Evolutionary conservation across 169 alveolate genomes (phyloP), one percentile per base, ranked within the genome.

Genomic region (Plasmodium gallinaceum): DNA sequence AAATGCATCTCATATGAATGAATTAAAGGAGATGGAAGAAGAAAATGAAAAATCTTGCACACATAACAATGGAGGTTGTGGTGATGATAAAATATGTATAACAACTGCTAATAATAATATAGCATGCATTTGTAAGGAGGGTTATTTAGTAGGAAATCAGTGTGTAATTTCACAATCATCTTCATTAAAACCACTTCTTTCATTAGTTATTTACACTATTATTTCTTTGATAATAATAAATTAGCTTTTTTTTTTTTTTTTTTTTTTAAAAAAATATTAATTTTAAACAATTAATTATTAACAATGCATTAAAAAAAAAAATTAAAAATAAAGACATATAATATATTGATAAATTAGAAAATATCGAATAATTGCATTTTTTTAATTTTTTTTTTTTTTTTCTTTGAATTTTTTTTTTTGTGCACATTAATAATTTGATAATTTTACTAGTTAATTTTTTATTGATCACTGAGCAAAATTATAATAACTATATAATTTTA

Each of bases 111-210:
- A 73, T 43, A 22, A 51, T 5, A 71, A 69, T 12, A 24, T 73
- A 16, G 54, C 24, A 62, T 73, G 86, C 43, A 22, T 73, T 43
- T 73, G 86, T 73, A 73, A 73, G 48, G 86, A 73, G 12, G 86
- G 86, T 22, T 24, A 43, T 54, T 73, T 57, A 54, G 14, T 73
- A 12, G 72, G 66, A 20, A 22, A 12, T 8, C 51, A 14, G 42
- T 73, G 86, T 43, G 54, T 73, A 51, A 10, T 52, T 43, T 6
- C 42, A 9, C 24, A 7, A 12, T 54, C 86, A n/a, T 73, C 24
- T 20, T 14, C 86, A n/a, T 5, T 32, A 4, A 8, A n/a, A 7
- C 51, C 71, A 18, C 26, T 32, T 54, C 16, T 73, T 61, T 52
- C 86, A 51, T 26, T 45, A 18, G n/a, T 24, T 22, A 18, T 73